Evolutionary conservation across 441 rosid species (phyloP).

Genomic region (Gossypium aridum): DNA sequence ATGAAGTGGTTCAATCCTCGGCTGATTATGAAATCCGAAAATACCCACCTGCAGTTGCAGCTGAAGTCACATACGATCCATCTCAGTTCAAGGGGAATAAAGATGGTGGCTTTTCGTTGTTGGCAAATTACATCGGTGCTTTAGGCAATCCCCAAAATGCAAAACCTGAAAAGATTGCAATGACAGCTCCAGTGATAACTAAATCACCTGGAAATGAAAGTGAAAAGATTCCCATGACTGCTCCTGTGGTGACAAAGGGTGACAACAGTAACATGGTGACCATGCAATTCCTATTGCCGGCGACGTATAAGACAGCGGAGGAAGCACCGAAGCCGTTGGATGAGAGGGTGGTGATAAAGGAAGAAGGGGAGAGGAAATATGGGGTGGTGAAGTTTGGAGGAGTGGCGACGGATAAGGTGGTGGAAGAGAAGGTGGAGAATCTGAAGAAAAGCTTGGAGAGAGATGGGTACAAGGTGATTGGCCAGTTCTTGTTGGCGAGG

Average conservation of each 20-base stretch:
- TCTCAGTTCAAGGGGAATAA: slow-evolving; percentile 52
- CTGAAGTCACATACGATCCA: slow-evolving; percentile 70
- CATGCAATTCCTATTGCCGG: slow-evolving; percentile 84
- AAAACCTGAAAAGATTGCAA: slow-evolving; percentile 68
- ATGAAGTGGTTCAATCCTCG: slow-evolving; percentile 23
- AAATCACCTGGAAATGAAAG: slow-evolving; percentile 20
- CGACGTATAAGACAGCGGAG: slow-evolving; percentile 57
- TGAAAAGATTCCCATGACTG: slow-evolving; percentile 79
- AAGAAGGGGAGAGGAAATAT: slow-evolving; percentile 62
- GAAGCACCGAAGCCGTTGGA: slow-evolving; percentile 86
- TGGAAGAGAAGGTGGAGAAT: slow-evolving; percentile 64
- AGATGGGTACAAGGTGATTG: slow-evolving; percentile 66
- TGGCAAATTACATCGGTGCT: slow-evolving; percentile 86
- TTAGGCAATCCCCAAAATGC: slow-evolving; percentile 72
- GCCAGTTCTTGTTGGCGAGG: slow-evolving; percentile 66
- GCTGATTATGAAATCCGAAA: slow-evolving; percentile 74
- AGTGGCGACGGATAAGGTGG: slow-evolving; percentile 49
- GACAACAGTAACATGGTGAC: slow-evolving; percentile 49
- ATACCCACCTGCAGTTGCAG: slow-evolving; percentile 55
- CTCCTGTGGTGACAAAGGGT: slow-evolving; percentile 62
- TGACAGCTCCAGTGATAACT: slow-evolving; percentile 87
- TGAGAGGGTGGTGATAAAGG: slow-evolving; percentile 68
- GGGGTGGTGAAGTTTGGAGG: slow-evolving; percentile 75
- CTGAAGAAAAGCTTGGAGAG: slow-evolving; percentile 54
- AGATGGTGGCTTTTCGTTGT: slow-evolving; percentile 59